These are phyloP conservation scores for Candida pseudocylindracea DNA, from an alignment of 1,139 yeast genomes.

Conservation along the genomic window DNA sequence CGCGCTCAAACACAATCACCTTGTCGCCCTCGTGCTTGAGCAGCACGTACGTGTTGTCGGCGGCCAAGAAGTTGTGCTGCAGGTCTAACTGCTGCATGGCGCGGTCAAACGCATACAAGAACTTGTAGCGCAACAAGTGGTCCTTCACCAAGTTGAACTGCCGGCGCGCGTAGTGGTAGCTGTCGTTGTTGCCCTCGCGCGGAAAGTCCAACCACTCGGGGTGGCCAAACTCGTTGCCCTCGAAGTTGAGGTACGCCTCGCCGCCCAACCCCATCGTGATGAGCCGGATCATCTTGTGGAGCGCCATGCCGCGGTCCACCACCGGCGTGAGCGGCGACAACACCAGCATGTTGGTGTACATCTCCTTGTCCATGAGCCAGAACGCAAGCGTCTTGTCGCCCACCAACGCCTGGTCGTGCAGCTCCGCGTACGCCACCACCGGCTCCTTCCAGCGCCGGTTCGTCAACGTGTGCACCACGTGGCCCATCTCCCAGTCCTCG, in stretches of 20 bases:
- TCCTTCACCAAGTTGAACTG: conserved; percentile 80
- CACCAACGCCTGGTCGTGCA: conserved; percentile 93
- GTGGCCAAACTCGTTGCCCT: conserved; percentile 96
- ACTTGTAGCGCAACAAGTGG: conserved; percentile 55
- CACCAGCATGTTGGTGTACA: conserved; percentile 89
- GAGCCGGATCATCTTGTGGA: conserved; percentile 79
- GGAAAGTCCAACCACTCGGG: conserved; percentile 99
- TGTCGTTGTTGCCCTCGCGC: conserved; percentile 65
- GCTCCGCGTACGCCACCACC: conserved; percentile 84
- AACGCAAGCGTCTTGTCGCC: conserved; percentile 94
- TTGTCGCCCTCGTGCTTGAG: conserved; percentile 78
- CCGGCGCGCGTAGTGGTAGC: conserved; percentile 86
- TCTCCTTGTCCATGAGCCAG: conserved; percentile 96
- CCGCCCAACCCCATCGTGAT: conserved; percentile 83
- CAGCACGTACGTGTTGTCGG: conserved; percentile 72
- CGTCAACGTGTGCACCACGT: conserved; percentile 60
- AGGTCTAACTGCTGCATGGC: conserved; percentile 67
- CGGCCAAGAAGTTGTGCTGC: conserved; percentile 46
- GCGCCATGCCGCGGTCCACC: conserved; percentile 71
- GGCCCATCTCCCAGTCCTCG: conserved; percentile 82
- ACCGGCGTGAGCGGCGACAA: conserved; percentile 52
- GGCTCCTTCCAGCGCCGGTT: conserved; percentile 79
- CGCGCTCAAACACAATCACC: conserved; percentile 73
- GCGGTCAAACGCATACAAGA: conserved; percentile 54
- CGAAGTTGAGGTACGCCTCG: conserved; percentile 87